A percentile compares a stretch with the other conserved stretches of the same genome.
Evolutionary conservation across 345 rosid genomes (phyloP).

Genomic region (Pugionium dolabratum): DNA sequence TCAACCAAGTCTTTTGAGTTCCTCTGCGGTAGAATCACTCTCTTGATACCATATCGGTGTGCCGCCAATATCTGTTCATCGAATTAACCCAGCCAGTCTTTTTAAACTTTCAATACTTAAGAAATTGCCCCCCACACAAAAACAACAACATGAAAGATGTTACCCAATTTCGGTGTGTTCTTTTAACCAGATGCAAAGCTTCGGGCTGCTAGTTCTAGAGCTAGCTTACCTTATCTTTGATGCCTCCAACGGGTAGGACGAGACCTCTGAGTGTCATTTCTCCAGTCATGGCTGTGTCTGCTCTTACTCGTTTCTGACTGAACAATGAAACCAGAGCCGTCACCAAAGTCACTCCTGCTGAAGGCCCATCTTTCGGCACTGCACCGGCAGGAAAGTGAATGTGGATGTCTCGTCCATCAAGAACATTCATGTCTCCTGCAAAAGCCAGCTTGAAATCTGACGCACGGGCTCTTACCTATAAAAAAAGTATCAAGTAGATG

Average conservation of each 20-base stretch:
- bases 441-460: conserved; percentile 71
- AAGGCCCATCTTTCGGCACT: conserved; percentile 98
- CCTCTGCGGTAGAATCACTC: conserved; percentile 95
- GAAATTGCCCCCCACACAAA: neutral
- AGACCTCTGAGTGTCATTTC: conserved; percentile 99
- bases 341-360: conserved; percentile 97
- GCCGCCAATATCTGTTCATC: conserved; percentile 87
- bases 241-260: conserved; percentile 94
- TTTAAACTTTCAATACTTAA: neutral
- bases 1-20: conserved; percentile 91
- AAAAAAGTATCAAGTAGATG: conserved; percentile 15
- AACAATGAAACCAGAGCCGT: conserved; percentile 92
- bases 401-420: conserved; percentile 88
- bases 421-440: conserved; percentile 62
- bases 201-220: conserved; percentile 12
- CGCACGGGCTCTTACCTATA: conserved; percentile 92
- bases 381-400: conserved; percentile 99
- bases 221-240: conserved; percentile 85
- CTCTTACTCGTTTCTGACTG: conserved; percentile 80
- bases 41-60: conserved; percentile 82
- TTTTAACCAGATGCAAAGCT: conserved; percentile 10
- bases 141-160: neutral
- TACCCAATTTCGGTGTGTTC: neutral
- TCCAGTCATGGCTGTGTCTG: conserved; percentile 99
- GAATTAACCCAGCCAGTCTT: neutral